Conservation (phyloP, 2,329 filamentous ascomycete species). For the Beauveria sp. region DNA sequence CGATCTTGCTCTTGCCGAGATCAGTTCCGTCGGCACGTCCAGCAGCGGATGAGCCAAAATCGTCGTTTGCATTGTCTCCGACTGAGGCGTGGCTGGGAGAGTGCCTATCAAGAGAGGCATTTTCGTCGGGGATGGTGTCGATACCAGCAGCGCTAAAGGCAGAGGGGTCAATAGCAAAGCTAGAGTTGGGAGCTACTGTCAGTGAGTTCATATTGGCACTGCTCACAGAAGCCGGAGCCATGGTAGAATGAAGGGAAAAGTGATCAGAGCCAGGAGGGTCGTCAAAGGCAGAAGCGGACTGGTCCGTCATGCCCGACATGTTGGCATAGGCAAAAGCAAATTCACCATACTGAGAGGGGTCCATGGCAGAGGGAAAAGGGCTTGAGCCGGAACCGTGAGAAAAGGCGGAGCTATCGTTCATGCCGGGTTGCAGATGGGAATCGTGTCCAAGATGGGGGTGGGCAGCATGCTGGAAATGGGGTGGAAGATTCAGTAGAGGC, state of each 20-base stretch:
- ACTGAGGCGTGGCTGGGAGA: constrained; percentile 39
- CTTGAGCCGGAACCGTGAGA: background rate
- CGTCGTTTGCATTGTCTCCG: constrained; percentile 48
- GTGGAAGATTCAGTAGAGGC: constrained; percentile 21
- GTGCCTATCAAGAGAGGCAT: constrained; percentile 31
- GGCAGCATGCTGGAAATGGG: constrained; percentile 20
- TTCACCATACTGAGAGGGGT: constrained; percentile 42
- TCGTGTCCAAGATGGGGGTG: constrained; percentile 17
- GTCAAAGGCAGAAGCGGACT: constrained; percentile 26
- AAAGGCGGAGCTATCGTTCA: constrained; percentile 1
- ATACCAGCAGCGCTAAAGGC: constrained; percentile 21
- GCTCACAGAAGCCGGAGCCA: constrained; percentile 11
- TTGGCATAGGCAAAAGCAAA: constrained; percentile 45
- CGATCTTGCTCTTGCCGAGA: constrained; percentile 46
- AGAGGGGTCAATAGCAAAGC: constrained; percentile 16
- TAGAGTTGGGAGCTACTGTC: constrained; percentile 14
- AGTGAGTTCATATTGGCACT: constrained; percentile 12
- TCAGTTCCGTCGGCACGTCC: constrained; percentile 46
- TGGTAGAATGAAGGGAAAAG: constrained; percentile 26
- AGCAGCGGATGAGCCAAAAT: constrained; percentile 46
- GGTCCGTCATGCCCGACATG: constrained; percentile 30
- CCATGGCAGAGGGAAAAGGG: constrained; percentile 26
- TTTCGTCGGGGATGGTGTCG: constrained; percentile 37
- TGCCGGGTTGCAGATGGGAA: background rate
- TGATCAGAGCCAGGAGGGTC: constrained; percentile 23